Conservation (phyloP, 352 stramenopile genomes). For the Phytophthora pluvialis region DNA sequence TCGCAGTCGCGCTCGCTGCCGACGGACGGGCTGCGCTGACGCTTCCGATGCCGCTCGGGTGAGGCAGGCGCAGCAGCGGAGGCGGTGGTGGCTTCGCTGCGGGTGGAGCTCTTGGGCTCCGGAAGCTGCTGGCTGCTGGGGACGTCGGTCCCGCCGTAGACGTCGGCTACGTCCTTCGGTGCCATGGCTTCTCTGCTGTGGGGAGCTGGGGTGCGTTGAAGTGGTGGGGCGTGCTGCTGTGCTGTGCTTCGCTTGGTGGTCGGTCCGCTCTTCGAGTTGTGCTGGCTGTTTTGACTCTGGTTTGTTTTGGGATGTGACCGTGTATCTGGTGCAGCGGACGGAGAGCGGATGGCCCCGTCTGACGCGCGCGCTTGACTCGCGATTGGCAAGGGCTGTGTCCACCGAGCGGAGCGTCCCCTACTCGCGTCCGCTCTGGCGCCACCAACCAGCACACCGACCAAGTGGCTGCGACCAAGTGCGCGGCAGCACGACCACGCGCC, state of each 20-base stretch:
- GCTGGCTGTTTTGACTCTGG: constrained; percentile 37
- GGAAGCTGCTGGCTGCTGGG: constrained; percentile 12
- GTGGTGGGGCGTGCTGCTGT: constrained; percentile 10
- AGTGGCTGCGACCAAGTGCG: background rate
- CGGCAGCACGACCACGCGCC: background rate
- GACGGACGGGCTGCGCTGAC: constrained; percentile 18
- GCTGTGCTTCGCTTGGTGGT: constrained; percentile 16
- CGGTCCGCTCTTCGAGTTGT: constrained; percentile 24
- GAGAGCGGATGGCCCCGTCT: constrained; percentile 22
- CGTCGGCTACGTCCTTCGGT: constrained; percentile 47
- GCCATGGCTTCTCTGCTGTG: constrained; percentile 37
- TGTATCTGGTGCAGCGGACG: constrained; percentile 35
- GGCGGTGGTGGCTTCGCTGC: constrained; percentile 8
- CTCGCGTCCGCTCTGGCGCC: constrained; percentile 18
- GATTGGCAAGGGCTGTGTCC: constrained; percentile 2
- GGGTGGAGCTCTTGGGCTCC: constrained; percentile 13
- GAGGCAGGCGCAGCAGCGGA: constrained; percentile 3
- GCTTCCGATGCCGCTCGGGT: constrained; percentile 22
- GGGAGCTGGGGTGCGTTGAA: background rate
- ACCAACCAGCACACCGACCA: constrained; percentile 5
- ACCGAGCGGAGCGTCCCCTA: constrained; percentile 17
- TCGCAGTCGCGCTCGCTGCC: constrained; percentile 9
- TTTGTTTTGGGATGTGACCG: constrained; percentile 38
- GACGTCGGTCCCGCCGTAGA: constrained; percentile 11
- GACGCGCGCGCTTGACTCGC: constrained; percentile 6